phyloP scores from a whole-genome alignment of 345 rosid species.

The Corchorus capsularis region DNA sequence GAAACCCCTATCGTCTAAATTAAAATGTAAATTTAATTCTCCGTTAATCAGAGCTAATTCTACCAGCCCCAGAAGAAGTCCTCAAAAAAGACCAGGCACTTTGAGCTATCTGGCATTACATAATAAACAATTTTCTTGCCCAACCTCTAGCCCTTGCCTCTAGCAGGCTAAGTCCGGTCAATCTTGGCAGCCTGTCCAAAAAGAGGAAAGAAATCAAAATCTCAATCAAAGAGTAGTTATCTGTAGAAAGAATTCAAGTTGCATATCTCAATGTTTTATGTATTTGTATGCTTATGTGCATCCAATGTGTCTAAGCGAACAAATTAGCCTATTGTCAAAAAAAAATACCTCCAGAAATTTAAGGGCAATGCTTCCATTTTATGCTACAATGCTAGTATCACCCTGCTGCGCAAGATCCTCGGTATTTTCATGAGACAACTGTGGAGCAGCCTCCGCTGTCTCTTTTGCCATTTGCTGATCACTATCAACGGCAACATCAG shows the following conservation, averaged over 20 bases:
- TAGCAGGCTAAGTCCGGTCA: slow-evolving; percentile 5
- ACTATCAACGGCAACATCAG: slow-evolving; percentile 29
- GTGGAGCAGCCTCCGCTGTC: slow-evolving; percentile 27
- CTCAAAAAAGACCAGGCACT: slow-evolving; percentile 1
- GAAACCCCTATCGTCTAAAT: background rate
- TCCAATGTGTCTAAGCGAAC: background rate
- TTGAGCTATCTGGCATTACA: slow-evolving; percentile 19
- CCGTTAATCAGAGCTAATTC: slow-evolving; percentile 7
- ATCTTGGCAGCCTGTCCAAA: slow-evolving; percentile 29
- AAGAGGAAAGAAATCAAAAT: background rate
- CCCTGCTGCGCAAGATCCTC: slow-evolving; percentile 26
- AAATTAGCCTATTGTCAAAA: slow-evolving; percentile 17
- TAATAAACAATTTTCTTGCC: slow-evolving; percentile 18
- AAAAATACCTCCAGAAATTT: slow-evolving; percentile 20
- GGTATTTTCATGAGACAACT: slow-evolving; percentile 24
- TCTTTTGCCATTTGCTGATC: slow-evolving; percentile 20
- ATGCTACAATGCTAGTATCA: slow-evolving; percentile 26
- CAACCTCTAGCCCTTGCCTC: slow-evolving; percentile 15
- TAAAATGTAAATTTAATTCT: slow-evolving; percentile 8
- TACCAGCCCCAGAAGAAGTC: slow-evolving; percentile 18
- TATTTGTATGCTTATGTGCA: background rate
- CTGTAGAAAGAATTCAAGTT: background rate
- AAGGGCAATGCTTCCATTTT: slow-evolving; percentile 20
- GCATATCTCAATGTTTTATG: background rate
- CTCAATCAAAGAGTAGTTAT: background rate